Base-by-base conservation (phyloP, 2,329 filamentous ascomycete species). In the Neonectria faginata region DNA sequence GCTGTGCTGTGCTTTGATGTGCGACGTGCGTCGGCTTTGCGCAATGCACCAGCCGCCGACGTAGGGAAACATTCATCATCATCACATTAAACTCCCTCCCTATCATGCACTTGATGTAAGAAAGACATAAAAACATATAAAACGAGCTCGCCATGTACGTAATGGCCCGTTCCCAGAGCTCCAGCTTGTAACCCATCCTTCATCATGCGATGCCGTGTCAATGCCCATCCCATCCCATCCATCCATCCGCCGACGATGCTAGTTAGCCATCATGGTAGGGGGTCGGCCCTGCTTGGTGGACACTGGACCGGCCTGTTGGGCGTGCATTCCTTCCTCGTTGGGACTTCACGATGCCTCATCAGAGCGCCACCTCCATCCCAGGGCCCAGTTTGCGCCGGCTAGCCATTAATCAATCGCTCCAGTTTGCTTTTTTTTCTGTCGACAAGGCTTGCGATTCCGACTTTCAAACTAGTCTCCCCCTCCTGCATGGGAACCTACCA, bases 291-390 rank as follows among this genome's bases (percentile, higher is more conserved):
- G 51, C 20, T 41, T 27, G 44, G 54, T 58, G 59, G 60, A 41
- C 60, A 60, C 53, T 57, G 50, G 56, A 54, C 56, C 53, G 59
- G 62, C 62, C 61, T 57, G 56, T 59, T 65, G 57, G 41, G 64
- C 44, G 63, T 65, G 59, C 59, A 66, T 71, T 62, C 59, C 58
- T 56, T 58, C 65, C 58, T 60, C 29, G 51, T 67, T 60, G 42
- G 64, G 69, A 64, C 60, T 69, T 69, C 67, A 72, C 70, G 71
- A 73, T 73, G 65, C 71, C 63, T 73, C 71, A 71, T 50, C 51
- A 57, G 45, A 25, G 52, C 60, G 55, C 67, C 65, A 45, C 61
- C 55, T 64, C 64, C 62, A 53, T 62, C 45, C 51, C 33, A 14
- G 57, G 29, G 54, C 54, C 57, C 62, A 31, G 56, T 62, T 61